Conservation (phyloP, 2,329 filamentous ascomycete species). For the Fusarium tricinctum region DNA sequence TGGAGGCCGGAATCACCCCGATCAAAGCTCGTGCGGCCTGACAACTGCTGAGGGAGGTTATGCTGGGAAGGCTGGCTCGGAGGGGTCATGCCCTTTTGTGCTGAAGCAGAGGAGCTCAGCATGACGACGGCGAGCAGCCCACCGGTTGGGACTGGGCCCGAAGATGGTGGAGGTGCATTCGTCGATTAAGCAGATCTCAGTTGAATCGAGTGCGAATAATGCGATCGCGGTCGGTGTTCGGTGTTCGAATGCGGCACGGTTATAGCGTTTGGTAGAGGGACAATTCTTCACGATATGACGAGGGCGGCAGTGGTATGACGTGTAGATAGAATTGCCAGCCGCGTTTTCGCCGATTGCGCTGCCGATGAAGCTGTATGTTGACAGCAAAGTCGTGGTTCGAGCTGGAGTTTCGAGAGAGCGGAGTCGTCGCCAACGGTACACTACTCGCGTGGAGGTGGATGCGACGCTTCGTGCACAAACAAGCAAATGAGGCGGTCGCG, state of each 20-base stretch:
- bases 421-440: conserved; percentile 35
- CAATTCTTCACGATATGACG: conserved; percentile 5
- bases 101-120: conserved; percentile 53
- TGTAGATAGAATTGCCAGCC: conserved; percentile 8
- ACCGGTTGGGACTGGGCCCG: conserved; percentile 58
- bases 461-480: conserved; percentile 32
- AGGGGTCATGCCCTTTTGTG: conserved; percentile 52
- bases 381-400: conserved; percentile 28
- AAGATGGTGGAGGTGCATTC: conserved; percentile 55
- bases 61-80: conserved; percentile 56
- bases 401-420: conserved; percentile 35
- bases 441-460: conserved; percentile 46
- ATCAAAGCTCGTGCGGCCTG: conserved; percentile 61
- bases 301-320: conserved; percentile 1
- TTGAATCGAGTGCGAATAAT: conserved; percentile 27
- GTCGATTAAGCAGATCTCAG: conserved; percentile 46
- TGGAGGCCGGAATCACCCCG: conserved; percentile 67
- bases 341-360: conserved; percentile 24
- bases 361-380: conserved; percentile 16
- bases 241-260: conserved; percentile 18
- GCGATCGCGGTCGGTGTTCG: conserved; percentile 33
- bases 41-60: conserved; percentile 51
- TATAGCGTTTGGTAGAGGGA: conserved; percentile 15
- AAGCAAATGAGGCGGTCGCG: conserved; percentile 17
- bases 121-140: conserved; percentile 54